phyloP scores from a whole-genome alignment of 768 basidiomycete genomes.

The Tylopilus rubrobrunneus region DNA sequence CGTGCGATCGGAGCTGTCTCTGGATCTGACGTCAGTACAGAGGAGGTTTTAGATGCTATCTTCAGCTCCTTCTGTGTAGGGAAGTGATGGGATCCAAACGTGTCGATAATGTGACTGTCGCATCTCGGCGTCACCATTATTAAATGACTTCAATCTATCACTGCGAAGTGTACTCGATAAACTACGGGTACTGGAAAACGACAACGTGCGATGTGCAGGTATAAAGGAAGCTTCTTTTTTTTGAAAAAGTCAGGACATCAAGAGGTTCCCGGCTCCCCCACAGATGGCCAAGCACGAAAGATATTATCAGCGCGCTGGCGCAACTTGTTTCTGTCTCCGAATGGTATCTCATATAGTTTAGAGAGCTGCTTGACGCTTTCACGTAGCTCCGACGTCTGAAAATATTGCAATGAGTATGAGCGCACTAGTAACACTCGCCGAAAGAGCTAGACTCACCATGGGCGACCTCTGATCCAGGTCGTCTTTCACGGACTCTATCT shows the following conservation, averaged over 20 bases:
- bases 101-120: not conserved
- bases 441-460: constrained; percentile 14
- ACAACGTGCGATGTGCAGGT: not conserved
- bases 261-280: not conserved
- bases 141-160: constrained; percentile 1
- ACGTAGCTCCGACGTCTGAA: constrained; percentile 19
- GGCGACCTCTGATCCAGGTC: constrained; percentile 2
- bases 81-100: constrained; percentile 40
- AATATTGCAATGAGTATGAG: not conserved
- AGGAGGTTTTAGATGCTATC: constrained; percentile 78
- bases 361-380: constrained; percentile 24
- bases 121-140: not conserved
- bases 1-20: constrained; percentile 82
- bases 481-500: constrained; percentile 27
- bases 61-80: constrained; percentile 91
- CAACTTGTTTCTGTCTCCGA: constrained; percentile 26
- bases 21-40: constrained; percentile 66
- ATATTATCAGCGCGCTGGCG: constrained; percentile 21
- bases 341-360: constrained; percentile 28
- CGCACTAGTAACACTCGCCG: not conserved
- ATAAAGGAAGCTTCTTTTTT: not conserved
- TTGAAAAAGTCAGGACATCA: not conserved
- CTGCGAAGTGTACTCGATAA: not conserved
- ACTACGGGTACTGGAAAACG: not conserved
- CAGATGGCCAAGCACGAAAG: constrained; percentile 13